Conservation (phyloP, 108 stramenopile genomes). For the Fistulifera pelliculosa region DNA sequence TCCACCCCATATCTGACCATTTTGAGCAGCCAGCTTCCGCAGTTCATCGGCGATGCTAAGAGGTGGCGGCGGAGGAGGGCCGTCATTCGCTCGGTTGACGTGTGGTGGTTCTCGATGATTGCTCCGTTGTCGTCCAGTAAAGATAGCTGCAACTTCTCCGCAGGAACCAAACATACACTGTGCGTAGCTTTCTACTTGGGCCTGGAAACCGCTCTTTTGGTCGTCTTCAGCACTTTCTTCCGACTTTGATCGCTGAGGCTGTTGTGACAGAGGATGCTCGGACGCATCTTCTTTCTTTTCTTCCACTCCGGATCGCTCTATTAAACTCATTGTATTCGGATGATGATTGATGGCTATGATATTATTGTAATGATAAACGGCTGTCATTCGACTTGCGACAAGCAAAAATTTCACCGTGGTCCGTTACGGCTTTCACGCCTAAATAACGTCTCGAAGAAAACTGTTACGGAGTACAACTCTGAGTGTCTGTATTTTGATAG, state of each 20-base stretch:
- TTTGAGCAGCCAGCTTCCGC: neutral
- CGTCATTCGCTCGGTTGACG: neutral
- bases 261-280: neutral
- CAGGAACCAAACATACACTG: slow-evolving; percentile 5
- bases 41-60: slow-evolving; percentile 12
- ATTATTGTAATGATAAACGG: too few species aligned
- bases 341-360: too few species aligned
- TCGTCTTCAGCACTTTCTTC: slow-evolving; percentile 1
- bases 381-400: too few species aligned
- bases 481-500: too few species aligned
- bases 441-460: too few species aligned
- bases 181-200: slow-evolving; percentile 5
- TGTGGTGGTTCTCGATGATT: neutral
- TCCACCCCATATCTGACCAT: neutral
- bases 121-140: neutral
- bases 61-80: slow-evolving; percentile 1
- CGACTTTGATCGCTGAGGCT: neutral
- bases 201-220: slow-evolving; percentile 2
- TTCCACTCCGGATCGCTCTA: neutral
- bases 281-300: slow-evolving; percentile 7
- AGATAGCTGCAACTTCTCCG: slow-evolving; percentile 5
- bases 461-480: too few species aligned
- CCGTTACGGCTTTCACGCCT: too few species aligned
- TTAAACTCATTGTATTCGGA: too few species aligned
- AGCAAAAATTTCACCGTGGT: too few species aligned